Evolutionary conservation across 2,329 filamentous ascomycete genomes (phyloP).

Genomic region (Teratosphaeria destructans): DNA sequence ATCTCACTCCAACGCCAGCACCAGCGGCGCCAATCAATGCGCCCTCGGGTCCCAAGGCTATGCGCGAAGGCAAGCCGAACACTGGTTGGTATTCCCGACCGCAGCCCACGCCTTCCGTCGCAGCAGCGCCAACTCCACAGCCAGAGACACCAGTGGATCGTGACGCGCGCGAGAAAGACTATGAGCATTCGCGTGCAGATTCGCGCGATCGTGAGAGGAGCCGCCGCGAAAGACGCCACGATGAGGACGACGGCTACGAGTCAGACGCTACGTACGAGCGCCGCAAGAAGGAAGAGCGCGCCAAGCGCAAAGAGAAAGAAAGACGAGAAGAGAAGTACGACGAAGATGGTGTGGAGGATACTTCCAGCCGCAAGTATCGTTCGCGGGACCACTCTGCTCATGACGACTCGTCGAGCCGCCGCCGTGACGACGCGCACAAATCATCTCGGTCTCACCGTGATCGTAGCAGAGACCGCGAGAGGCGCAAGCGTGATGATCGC

Average conservation of each 20-base stretch:
- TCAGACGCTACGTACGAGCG: constrained; percentile 31
- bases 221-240: constrained; percentile 40
- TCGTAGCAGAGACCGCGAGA: constrained; percentile 30
- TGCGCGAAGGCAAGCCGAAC: constrained; percentile 80
- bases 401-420: constrained; percentile 45
- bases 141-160: background rate
- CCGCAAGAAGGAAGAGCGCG: constrained; percentile 27
- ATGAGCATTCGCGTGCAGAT: background rate
- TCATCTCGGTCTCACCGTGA: constrained; percentile 39
- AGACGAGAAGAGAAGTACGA: constrained; percentile 29
- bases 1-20: constrained; percentile 17
- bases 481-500: constrained; percentile 31
- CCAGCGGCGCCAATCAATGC: constrained; percentile 41
- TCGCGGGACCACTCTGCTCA: constrained; percentile 54
- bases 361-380: constrained; percentile 37
- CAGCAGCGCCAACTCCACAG: constrained; percentile 5
- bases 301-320: constrained; percentile 19
- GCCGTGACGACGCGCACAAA: constrained; percentile 36
- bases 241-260: constrained; percentile 30
- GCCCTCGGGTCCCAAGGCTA: constrained; percentile 86
- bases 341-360: constrained; percentile 29
- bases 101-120: constrained; percentile 9
- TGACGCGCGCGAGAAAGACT: background rate
- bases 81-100: constrained; percentile 51
- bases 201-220: constrained; percentile 28